Percentiles rank a stretch among this genome's conserved stretches.
Conservation (phyloP, 2,329 filamentous ascomycete species). For the Xylariomycetidae sp. region DNA sequence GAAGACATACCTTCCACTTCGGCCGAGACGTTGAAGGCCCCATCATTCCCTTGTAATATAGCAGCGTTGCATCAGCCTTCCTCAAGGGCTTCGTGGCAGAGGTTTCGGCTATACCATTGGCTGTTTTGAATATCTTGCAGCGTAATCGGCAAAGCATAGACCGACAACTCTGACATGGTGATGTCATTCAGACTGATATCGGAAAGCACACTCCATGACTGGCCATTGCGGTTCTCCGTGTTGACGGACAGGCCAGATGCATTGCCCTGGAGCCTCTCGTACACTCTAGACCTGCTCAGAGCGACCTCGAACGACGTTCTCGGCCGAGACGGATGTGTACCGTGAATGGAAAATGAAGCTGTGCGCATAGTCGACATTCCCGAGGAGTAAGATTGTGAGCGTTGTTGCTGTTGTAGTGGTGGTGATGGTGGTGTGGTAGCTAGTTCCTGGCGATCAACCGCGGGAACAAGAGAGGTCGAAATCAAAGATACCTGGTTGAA, state of each 20-base stretch:
- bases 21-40: no score
- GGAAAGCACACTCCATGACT: conserved; percentile 1
- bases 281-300: neutral
- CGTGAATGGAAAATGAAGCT: neutral
- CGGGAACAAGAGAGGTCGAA: neutral
- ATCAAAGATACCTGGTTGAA: neutral
- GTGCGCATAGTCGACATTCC: neutral
- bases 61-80: no score
- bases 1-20: no score
- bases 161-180: neutral
- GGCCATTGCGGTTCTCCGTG: neutral
- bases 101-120: conserved; percentile 1
- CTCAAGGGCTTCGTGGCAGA: neutral
- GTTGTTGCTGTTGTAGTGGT: no score
- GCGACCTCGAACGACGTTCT: neutral
- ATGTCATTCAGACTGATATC: neutral
- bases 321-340: no score
- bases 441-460: neutral
- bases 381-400: no score
- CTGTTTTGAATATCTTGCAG: conserved; percentile 1
- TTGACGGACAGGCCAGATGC: neutral
- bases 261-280: neutral
- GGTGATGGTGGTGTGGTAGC: no score
- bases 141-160: neutral
- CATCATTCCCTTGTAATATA: no score